Evolutionary conservation across 1,284 basidiomycete genomes (phyloP).

Genomic region (Anthracocystis panici-leucophaei): DNA sequence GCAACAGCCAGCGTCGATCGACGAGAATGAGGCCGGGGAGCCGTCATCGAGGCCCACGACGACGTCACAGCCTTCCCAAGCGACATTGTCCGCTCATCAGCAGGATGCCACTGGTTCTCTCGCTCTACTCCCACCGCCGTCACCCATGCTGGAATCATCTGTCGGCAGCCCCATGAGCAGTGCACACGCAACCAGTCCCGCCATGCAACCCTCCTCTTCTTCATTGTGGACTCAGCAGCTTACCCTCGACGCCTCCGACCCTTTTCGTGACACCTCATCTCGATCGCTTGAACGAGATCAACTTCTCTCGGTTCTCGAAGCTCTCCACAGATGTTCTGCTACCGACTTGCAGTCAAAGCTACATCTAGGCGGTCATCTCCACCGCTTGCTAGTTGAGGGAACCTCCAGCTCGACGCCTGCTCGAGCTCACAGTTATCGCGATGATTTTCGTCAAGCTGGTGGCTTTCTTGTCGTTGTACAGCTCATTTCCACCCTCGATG

Average conservation of each 20-base stretch:
- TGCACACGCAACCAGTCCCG: conserved; percentile 25
- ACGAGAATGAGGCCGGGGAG: neutral
- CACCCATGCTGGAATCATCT: conserved; percentile 27
- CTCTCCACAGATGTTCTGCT: conserved; percentile 34
- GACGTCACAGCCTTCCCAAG: neutral
- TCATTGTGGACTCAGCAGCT: conserved; percentile 3
- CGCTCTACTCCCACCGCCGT: conserved; percentile 17
- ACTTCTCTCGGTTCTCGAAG: conserved; percentile 45
- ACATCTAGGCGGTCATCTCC: conserved; percentile 52
- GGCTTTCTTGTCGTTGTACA: conserved; percentile 62
- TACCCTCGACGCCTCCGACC: conserved; percentile 3
- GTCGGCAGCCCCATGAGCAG: conserved; percentile 35
- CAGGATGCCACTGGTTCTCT: conserved; percentile 5
- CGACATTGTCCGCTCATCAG: neutral
- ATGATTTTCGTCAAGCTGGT: conserved; percentile 57
- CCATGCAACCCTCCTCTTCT: conserved; percentile 20
- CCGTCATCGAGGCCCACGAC: neutral
- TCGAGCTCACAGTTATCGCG: conserved; percentile 31
- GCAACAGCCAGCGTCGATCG: neutral
- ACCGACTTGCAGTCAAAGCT: conserved; percentile 46
- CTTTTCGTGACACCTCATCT: conserved; percentile 12
- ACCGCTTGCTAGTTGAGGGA: conserved; percentile 51
- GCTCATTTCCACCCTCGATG: conserved; percentile 55
- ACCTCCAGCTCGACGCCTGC: conserved; percentile 15
- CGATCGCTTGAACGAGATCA: conserved; percentile 35